Evolutionary conservation across 495 filamentous ascomycete species (phyloP), one percentile per base, ranked within the genome.

Genomic region (Letharia lupina): DNA sequence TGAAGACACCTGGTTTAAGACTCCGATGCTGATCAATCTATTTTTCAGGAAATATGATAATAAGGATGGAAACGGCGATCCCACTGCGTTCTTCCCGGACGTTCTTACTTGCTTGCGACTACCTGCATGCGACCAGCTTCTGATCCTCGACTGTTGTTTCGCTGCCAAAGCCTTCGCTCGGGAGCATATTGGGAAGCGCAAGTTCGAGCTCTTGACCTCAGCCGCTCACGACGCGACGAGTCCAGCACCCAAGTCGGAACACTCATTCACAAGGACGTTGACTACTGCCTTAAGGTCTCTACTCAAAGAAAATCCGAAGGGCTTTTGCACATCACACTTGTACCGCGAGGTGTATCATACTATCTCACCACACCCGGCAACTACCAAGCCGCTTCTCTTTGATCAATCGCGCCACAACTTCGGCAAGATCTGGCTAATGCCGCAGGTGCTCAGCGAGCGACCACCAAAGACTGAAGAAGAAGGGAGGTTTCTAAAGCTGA

Each of bases 131-230:
- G 71, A 73, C 23, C 68, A 70, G 41, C 66, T 73, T 5, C 23
- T 73, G 44, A 73, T 73, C 45, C 41, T 73, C 33, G 71, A 73
- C 44, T 72, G 71, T 50, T 73, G 71, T 61, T 67, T 39, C 47
- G 71, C 70, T 18, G 68, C 68, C 2, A 68, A 58, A 63, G 70
- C 71, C 2, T 73, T 68, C 60, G 37, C 42, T 9, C 63, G 62
- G 5, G 63, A 68, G 8, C 48, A 62, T 41, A 47, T 65, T 13
- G 71, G 71, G 11, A 73, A 68, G 54, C 63, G 65, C 1, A 73
- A 72, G 45, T 73, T 73, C 40, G 71, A 73, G 66, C 64, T 73
- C 4, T 44, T 73, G 60, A 65, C 71, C 20, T 71, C 71, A 6
- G 54, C 71, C 11, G 63, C 59, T 31, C 39, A 47, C 39, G 28